A percentile compares a stretch with the other conserved stretches of the same genome.
These are phyloP conservation scores for Avena atlantica DNA, from an alignment of 176 grass and related monocot genomes.

Conservation along the genomic window DNA sequence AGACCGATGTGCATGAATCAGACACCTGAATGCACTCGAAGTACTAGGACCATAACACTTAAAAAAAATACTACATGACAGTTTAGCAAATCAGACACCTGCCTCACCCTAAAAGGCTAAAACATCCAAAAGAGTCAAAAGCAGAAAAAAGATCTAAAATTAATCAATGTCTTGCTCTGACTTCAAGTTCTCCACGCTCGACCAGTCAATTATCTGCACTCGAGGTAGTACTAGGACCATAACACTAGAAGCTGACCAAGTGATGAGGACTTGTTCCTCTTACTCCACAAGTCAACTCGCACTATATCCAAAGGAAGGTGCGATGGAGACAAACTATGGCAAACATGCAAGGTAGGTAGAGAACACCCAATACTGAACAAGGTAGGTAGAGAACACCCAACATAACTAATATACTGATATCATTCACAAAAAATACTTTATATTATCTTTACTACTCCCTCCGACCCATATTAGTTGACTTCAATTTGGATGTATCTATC, in stretches of 20 bases:
- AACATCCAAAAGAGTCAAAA: background rate
- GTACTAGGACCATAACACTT: too few relatives aligned
- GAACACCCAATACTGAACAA: background rate
- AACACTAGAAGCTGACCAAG: slow-evolving; percentile 1
- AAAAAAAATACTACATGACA: background rate
- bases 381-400: background rate
- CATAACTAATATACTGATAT: too few relatives aligned
- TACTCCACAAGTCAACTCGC: background rate
- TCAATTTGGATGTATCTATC: too few relatives aligned
- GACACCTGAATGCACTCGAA: background rate
- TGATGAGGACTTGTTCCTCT: background rate
- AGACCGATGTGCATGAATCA: background rate
- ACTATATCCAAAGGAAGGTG: background rate
- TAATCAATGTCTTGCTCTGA: background rate
- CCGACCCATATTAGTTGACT: too few relatives aligned
- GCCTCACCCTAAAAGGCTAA: background rate
- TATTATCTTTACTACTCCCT: too few relatives aligned
- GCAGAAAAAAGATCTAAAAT: background rate
- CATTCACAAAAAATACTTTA: too few relatives aligned
- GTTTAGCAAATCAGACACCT: background rate
- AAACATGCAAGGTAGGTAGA: background rate
- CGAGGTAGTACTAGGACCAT: background rate
- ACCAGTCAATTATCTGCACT: background rate
- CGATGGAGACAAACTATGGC: background rate
- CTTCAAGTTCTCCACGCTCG: background rate